Evolutionary conservation across 1,139 yeast species (phyloP), one percentile per base, ranked within the genome.

Genomic region (Pichia sp.): DNA sequence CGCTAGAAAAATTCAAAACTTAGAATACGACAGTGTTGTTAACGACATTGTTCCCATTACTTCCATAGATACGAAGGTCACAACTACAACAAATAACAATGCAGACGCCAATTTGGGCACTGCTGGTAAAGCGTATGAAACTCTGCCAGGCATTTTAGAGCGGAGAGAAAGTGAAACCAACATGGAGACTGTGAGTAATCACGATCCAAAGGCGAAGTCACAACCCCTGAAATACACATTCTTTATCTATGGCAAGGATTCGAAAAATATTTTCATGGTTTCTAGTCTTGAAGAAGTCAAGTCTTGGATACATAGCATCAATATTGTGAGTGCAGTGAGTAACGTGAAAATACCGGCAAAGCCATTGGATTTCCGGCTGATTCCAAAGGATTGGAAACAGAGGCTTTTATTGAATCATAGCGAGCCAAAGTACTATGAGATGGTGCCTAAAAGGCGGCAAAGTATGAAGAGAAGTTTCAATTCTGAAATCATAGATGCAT

Each of bases 241-340:
- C 37, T 54, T 51, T 33, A 50, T 64, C 12, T 63, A 59, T 47
- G 64, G 65, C n/a, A 54, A 58, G 10, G 58, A 58, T 30, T 58
- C 63, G 21, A 63, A 58, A 33, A 57, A 55, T 24, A 37, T 52
- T 1, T 62, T 53, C 31, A 52, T 56, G 44, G 58, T 58, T 3
- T 44, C 48, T 15, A 55, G 56, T 19, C 32, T 40, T 9, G 45
- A 52, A 20, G 81, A 74, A 31, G 58, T 69, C 55, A 51, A 57
- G 14, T 69, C 69, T 22, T 78, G 86, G 86, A 64, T 76, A 33
- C 61, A 62, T 28, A 58, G 70, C 12, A 72, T 78, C 46, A 77
- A 78, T 45, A 65, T 67, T 44, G 60, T 75, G 11, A 71, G 79
- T 1, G 67, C 81, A 0, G 56, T 73, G 33, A 68, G 67, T 30